Evolutionary conservation across 2,329 filamentous ascomycete genomes (phyloP), one percentile per base, ranked within the genome.

Genomic region (Ophiobolus disseminans): DNA sequence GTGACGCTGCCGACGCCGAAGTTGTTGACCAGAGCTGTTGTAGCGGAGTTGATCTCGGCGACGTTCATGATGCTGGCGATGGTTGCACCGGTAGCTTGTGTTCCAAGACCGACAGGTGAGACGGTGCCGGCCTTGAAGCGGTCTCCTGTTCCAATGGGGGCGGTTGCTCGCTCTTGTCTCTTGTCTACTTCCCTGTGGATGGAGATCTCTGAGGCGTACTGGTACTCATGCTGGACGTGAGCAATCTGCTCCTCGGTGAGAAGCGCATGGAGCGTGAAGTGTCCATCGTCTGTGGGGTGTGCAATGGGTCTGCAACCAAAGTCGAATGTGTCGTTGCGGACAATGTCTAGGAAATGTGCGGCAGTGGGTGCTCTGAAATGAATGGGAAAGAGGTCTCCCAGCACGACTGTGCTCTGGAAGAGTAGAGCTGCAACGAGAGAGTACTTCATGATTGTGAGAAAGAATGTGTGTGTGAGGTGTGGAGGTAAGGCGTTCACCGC

Each of bases 31-130:
- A 82, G 75, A 20, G 70, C 76, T 21, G 74, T 58, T 23, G 80
- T 66, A 1, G 73, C 79, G 2, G 76, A 76, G 35, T 70, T 68
- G 42, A 82, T 70, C 56, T 82, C 80, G 9, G 60, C 55, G 28
- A 75, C 66, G 39, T 75, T 81, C 62, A 82, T 73, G 58, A 81
- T 76, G 41, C 71, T 75, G 32, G 66, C 52, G 43, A 80, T 72
- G 5, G 66, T 73, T 5, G 69, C 58, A 22, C 62, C 59, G n/a
- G 62, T 45, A 28, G 67, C 69, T 28, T 73, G 64, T 17, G 74
- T 73, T 26, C 76, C 76, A 7, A 78, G 62, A 25, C 76, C 76
- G n/a, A 69, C 62, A 22, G 76, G 76, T 14, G 73, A 69, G 10
- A 73, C 53, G 3, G 69, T 69, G 25, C 78, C 79, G 45, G 70